Evolutionary conservation across 75 land plant species (phyloP), one percentile per base, ranked within the genome.

Genomic region (Cupressus sempervirens): DNA sequence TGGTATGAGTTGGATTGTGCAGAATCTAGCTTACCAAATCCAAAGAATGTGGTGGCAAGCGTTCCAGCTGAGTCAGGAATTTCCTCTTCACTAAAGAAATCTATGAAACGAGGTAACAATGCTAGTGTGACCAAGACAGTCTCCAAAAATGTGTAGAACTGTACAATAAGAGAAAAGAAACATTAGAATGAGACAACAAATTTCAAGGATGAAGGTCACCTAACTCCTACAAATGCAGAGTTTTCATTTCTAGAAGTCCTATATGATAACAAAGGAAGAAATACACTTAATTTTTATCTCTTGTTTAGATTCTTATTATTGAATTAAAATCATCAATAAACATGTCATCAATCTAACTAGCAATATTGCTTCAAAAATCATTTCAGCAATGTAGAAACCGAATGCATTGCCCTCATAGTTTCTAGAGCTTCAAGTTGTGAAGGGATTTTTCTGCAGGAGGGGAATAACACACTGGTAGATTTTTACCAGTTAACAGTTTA

Each of bases 111-210:
- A 40, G 98, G 94, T 58, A 96, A 86, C 81, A 96, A 84, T 83
- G 97, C 88, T 30, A 91, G 56, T 1, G 96, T 90, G 16, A 96
- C 98, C 67, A 96, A 85, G 56, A 89, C 90, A 46, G 98, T 96
- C 93, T 96, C 98, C 84, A 96, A 92, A 82, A 96, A 95, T 23
- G 98, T 96, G 86, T 96, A 96, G 62, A 96, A 90, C 96, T 95
- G 95, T 88, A 93, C 48, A 62, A 32, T 29, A 30, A 11, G 26
- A 72, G 35, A 32, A 72, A 72, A 72, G 32, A 11, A 30, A 30
- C 32, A 72, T 72, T 32, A 72, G 74, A 72, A 3, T 72, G 36
- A 32, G 36, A 32, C 32, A 30, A 32, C 35, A 30, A 10, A 12
- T 30, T 72, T 72, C 35, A 72, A 12, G 35, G 74, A 72, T 72